phyloP scores from a whole-genome alignment of 2,329 filamentous ascomycete genomes.

The Pezicula carpinea region DNA sequence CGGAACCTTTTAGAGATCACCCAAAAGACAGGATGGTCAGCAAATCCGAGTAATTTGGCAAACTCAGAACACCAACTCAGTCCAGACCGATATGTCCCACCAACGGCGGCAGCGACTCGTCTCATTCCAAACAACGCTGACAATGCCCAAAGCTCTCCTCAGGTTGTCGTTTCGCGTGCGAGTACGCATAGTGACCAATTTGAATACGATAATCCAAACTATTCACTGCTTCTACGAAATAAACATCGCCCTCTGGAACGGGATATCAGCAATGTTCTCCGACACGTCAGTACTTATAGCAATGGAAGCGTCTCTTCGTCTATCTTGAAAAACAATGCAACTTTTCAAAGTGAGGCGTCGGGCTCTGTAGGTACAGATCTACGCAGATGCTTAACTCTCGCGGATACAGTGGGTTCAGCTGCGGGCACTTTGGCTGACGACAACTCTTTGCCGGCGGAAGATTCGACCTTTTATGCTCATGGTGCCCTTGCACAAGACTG shows the following conservation, averaged over 20 bases:
- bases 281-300: slow-evolving; percentile 21
- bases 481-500: slow-evolving; percentile 17
- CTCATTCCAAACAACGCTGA: slow-evolving; percentile 7
- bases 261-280: slow-evolving; percentile 26
- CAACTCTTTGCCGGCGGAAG: slow-evolving; percentile 4
- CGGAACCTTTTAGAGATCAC: slow-evolving; percentile 16
- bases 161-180: slow-evolving; percentile 10
- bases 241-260: slow-evolving; percentile 19
- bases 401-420: slow-evolving; percentile 6
- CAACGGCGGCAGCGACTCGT: background rate
- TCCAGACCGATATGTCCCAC: background rate
- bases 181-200: slow-evolving; percentile 5
- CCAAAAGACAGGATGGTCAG: slow-evolving; percentile 1
- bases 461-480: slow-evolving; percentile 19
- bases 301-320: slow-evolving; percentile 17
- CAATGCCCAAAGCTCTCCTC: background rate
- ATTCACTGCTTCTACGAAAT: background rate
- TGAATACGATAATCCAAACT: slow-evolving; percentile 3
- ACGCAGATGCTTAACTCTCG: slow-evolving; percentile 10
- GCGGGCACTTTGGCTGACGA: slow-evolving; percentile 5
- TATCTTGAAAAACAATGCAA: slow-evolving; percentile 7
- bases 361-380: slow-evolving; percentile 7
- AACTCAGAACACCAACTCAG: no score
- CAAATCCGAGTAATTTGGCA: background rate
- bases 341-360: slow-evolving; percentile 6